Conservation (phyloP, 345 rosid species). For the Rhizophora apiculata region DNA sequence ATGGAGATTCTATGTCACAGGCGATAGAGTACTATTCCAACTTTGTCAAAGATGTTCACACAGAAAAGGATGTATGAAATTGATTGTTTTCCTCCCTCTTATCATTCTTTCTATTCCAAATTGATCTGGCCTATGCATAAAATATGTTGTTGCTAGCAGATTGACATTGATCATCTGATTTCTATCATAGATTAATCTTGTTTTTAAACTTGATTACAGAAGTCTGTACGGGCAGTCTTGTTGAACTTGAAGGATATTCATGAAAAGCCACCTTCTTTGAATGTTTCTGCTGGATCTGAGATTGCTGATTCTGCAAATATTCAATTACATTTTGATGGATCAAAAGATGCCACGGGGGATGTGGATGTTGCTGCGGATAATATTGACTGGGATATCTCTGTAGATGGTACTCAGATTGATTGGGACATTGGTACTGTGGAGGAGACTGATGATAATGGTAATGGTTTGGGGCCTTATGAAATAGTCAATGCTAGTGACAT, state of each 20-base stretch:
- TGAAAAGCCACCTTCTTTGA: constrained; percentile 73
- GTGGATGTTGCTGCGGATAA: constrained; percentile 45
- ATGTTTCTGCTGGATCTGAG: constrained; percentile 55
- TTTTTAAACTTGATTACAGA: constrained; percentile 48
- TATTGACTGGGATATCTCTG: constrained; percentile 93
- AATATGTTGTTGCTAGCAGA: neutral
- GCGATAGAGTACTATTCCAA: constrained; percentile 79
- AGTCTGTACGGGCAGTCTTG: constrained; percentile 45
- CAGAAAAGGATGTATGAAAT: constrained; percentile 77
- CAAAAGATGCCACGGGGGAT: constrained; percentile 34
- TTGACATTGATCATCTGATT: constrained; percentile 3
- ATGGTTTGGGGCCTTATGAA: constrained; percentile 90
- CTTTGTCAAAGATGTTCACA: constrained; percentile 79
- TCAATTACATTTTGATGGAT: constrained; percentile 40
- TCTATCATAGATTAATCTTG: constrained; percentile 13
- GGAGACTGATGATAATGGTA: constrained; percentile 67
- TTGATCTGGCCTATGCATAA: no score
- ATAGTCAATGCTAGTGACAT: constrained; percentile 78
- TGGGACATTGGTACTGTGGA: constrained; percentile 89
- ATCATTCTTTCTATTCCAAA: neutral
- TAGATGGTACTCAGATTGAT: constrained; percentile 74
- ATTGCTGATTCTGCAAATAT: constrained; percentile 39
- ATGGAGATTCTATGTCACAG: constrained; percentile 58
- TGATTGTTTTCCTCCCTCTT: neutral
- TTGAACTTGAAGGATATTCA: constrained; percentile 60